These are phyloP conservation scores for Turritis glabra DNA, from an alignment of 345 rosid genomes.

Conservation along the genomic window DNA sequence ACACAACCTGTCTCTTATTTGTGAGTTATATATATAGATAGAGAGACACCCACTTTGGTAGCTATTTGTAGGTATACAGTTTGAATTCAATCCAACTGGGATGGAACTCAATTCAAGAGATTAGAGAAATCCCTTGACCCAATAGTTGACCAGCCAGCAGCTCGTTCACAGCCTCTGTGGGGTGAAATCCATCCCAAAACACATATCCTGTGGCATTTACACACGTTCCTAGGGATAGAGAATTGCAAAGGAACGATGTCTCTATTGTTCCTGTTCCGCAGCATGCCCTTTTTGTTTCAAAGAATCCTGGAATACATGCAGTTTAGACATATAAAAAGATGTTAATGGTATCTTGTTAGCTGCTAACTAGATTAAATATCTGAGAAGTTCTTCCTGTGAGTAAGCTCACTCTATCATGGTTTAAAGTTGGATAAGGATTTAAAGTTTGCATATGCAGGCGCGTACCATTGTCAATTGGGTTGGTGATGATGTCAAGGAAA, in stretches of 20 bases:
- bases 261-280: constrained; percentile 88
- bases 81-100: constrained; percentile 5
- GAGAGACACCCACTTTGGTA: constrained; percentile 12
- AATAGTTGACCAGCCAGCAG: constrained; percentile 62
- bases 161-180: constrained; percentile 81
- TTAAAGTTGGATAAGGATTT: constrained; percentile 8
- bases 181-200: constrained; percentile 98
- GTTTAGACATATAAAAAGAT: constrained; percentile 3
- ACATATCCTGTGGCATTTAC: constrained; percentile 76
- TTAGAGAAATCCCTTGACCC: constrained; percentile 68
- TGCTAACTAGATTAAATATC: background rate
- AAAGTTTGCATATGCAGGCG: constrained; percentile 18
- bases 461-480: constrained; percentile 65
- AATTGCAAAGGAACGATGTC: constrained; percentile 82
- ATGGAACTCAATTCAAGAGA: constrained; percentile 50
- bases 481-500: constrained; percentile 66
- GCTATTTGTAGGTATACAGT: constrained; percentile 23
- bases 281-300: constrained; percentile 82
- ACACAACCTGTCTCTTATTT: constrained; percentile 2
- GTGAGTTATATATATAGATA: background rate
- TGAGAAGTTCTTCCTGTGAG: background rate
- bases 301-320: constrained; percentile 57
- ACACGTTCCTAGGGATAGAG: constrained; percentile 67
- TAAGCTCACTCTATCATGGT: constrained; percentile 1
- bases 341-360: constrained; percentile 10